Percentiles rank a stretch among this genome's conserved stretches.
These are phyloP conservation scores for Terfezia boudieri DNA, from an alignment of 495 filamentous ascomycete species.

Conservation along the genomic window DNA sequence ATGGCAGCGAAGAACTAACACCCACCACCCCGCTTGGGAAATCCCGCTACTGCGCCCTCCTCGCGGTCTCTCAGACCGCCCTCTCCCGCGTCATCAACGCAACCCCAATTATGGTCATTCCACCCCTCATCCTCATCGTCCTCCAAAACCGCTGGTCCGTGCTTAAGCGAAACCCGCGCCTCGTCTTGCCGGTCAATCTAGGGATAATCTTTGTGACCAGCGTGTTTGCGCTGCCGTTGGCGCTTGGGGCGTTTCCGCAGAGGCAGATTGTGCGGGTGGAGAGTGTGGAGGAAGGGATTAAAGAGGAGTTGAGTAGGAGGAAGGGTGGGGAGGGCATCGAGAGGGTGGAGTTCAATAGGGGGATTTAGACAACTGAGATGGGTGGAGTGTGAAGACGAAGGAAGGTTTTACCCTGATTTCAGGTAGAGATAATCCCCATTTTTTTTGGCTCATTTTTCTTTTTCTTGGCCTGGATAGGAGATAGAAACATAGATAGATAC, in stretches of 20 bases:
- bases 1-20: no score
- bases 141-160: constrained; percentile 48
- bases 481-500: no score
- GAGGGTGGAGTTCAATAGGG: constrained; percentile 76
- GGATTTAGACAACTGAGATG: constrained; percentile 33
- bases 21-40: constrained; percentile 36
- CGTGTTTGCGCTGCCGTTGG: constrained; percentile 63
- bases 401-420: no score
- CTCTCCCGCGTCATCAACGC: constrained; percentile 73
- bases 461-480: no score
- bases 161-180: constrained; percentile 28
- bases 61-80: constrained; percentile 84
- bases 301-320: constrained; percentile 53
- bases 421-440: no score
- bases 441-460: no score
- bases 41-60: constrained; percentile 59
- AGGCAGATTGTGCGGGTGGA: constrained; percentile 51
- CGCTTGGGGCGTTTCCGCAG: constrained; percentile 80
- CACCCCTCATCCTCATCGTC: constrained; percentile 60
- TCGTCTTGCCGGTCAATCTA: constrained; percentile 58
- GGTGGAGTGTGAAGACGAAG: no score
- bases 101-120: constrained; percentile 90
- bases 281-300: constrained; percentile 29
- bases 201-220: constrained; percentile 62
- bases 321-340: constrained; percentile 43